Evolutionary conservation across 2,329 filamentous ascomycete species (phyloP).

Genomic region (Hymenoscyphus infarciens): DNA sequence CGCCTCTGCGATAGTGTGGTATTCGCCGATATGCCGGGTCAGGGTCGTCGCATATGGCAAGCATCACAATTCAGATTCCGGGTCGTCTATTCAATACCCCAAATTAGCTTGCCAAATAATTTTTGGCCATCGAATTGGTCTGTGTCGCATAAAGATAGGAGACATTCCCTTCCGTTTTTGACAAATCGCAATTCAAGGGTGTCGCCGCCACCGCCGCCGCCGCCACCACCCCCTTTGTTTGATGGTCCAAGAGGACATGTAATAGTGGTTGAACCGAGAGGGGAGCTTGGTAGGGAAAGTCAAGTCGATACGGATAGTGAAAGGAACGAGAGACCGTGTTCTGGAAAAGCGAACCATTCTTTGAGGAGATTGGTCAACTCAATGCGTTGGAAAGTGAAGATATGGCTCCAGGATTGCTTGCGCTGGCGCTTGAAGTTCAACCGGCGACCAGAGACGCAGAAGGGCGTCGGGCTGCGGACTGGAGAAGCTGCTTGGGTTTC

Average conservation of each 20-base stretch:
- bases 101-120: not conserved
- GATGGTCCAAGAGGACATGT: not conserved
- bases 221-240: too few species aligned
- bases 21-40: not conserved
- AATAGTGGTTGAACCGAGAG: not conserved
- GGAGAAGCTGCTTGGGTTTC: not conserved
- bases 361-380: too few species aligned
- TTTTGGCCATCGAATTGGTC: not conserved
- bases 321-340: too few species aligned
- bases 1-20: not conserved
- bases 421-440: too few species aligned
- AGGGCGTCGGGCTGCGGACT: too few species aligned
- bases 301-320: too few species aligned
- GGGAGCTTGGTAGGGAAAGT: not conserved
- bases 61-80: not conserved
- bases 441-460: too few species aligned
- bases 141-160: not conserved
- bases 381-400: too few species aligned
- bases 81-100: not conserved
- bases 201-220: not conserved
- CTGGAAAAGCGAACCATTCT: too few species aligned
- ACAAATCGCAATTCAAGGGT: not conserved
- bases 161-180: too few species aligned
- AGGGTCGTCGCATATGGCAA: conserved; percentile 1
- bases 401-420: too few species aligned